Percentiles rank a stretch among this genome's conserved stretches.
Evolutionary conservation across 371 early-diverging fungal species (phyloP).

Genomic region (Mortierella sp.): DNA sequence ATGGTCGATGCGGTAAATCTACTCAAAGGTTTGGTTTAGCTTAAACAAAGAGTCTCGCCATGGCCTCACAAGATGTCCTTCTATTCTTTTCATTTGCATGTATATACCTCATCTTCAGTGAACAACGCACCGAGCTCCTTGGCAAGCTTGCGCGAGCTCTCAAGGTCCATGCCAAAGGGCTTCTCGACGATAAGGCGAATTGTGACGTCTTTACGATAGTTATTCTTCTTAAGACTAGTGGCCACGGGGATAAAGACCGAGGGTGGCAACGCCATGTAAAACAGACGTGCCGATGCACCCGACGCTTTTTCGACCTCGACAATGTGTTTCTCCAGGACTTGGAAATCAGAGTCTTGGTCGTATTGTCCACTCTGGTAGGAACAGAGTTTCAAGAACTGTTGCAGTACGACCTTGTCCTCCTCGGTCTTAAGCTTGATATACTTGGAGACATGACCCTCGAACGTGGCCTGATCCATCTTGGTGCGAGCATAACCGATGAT

Average conservation of each 20-base stretch:
- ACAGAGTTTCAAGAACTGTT: constrained; percentile 80
- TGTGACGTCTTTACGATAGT: constrained; percentile 65
- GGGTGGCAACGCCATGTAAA: constrained; percentile 99
- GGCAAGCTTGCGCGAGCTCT: constrained; percentile 80
- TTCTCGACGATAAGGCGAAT: constrained; percentile 97
- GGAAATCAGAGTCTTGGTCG: constrained; percentile 82
- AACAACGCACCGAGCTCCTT: constrained; percentile 77
- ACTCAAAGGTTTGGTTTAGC: too few relatives aligned
- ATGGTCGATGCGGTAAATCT: constrained; percentile 98
- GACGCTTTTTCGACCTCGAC: constrained; percentile 64
- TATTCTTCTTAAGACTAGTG: constrained; percentile 72
- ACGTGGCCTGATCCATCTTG: constrained; percentile 79
- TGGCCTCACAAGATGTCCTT: not conserved
- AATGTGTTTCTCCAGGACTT: constrained; percentile 70
- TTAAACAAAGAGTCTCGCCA: not conserved
- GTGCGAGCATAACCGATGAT: constrained; percentile 98
- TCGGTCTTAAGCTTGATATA: constrained; percentile 76
- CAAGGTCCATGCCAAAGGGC: constrained; percentile 97
- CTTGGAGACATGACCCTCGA: constrained; percentile 78
- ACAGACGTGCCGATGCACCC: constrained; percentile 71
- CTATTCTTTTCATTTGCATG: not conserved
- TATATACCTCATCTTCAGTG: constrained; percentile 84
- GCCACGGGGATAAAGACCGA: constrained; percentile 92
- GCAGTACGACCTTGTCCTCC: constrained; percentile 64
- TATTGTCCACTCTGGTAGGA: constrained; percentile 93